Percentiles rank a stretch among this genome's conserved stretches.
These are phyloP conservation scores for Zelopaecilomyces penicillatus DNA, from an alignment of 2,329 filamentous ascomycete species.

Conservation along the genomic window DNA sequence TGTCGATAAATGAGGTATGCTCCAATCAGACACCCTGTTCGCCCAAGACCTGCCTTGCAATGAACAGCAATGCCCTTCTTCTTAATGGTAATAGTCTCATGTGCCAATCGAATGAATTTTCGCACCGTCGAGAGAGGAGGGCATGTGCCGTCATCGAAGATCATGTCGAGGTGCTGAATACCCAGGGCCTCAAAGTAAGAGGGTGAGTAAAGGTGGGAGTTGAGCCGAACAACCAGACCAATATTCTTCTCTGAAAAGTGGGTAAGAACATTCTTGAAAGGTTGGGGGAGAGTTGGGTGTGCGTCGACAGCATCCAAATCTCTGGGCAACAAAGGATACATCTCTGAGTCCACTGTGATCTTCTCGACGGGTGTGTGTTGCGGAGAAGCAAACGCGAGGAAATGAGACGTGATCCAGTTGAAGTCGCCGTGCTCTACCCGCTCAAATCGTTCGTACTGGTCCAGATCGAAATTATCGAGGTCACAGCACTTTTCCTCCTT, in stretches of 20 bases:
- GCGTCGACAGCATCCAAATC: slow-evolving; percentile 64
- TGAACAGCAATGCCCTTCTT: slow-evolving; percentile 94
- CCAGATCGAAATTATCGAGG: slow-evolving; percentile 87
- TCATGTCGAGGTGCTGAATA: slow-evolving; percentile 97
- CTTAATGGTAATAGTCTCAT: slow-evolving; percentile 85
- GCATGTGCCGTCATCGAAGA: slow-evolving; percentile 97
- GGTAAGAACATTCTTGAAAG: slow-evolving; percentile 91
- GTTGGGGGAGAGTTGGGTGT: slow-evolving; percentile 63
- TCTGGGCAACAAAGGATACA: slow-evolving; percentile 66
- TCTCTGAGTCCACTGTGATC: slow-evolving; percentile 62
- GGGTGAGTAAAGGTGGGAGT: slow-evolving; percentile 91
- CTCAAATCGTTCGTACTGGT: slow-evolving; percentile 95
- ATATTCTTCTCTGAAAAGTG: slow-evolving; percentile 86
- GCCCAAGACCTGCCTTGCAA: slow-evolving; percentile 93
- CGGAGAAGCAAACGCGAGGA: slow-evolving; percentile 92
- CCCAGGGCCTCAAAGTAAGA: slow-evolving; percentile 95
- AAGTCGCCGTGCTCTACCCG: slow-evolving; percentile 97
- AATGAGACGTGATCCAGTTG: slow-evolving; percentile 96
- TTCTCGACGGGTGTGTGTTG: slow-evolving; percentile 70
- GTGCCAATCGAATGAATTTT: slow-evolving; percentile 89
- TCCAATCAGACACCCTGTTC: slow-evolving; percentile 92
- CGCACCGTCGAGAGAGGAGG: slow-evolving; percentile 81
- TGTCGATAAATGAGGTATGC: slow-evolving; percentile 97
- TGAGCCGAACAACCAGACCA: slow-evolving; percentile 87
- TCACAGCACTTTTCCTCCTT: slow-evolving; percentile 92